Conservation (phyloP, 1,284 basidiomycete genomes). For the Thelephora terrestris region DNA sequence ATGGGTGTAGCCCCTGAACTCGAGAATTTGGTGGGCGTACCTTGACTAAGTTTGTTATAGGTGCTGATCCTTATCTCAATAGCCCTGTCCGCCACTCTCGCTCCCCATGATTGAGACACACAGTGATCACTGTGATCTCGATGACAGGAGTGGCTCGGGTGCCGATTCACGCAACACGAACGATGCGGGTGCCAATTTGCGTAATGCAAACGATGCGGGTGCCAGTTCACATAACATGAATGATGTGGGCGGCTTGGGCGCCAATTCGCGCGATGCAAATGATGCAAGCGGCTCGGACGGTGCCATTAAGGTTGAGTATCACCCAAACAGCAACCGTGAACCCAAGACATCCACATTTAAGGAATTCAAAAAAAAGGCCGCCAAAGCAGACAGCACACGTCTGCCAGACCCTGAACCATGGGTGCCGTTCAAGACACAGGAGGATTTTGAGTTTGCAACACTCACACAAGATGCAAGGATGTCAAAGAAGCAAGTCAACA, state of each 20-base stretch:
- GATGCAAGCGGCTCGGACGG: constrained; percentile 5
- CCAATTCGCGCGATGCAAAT: not conserved
- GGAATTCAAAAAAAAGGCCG: not conserved
- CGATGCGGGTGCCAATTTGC: too few relatives aligned
- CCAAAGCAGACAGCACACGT: not conserved
- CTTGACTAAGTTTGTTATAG: too few relatives aligned
- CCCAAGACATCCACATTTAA: not conserved
- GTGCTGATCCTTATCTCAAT: too few relatives aligned
- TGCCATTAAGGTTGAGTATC: too few relatives aligned
- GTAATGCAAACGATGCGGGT: not conserved
- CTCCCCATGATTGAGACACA: too few relatives aligned
- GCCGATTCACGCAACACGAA: too few relatives aligned
- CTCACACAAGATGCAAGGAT: constrained; percentile 13
- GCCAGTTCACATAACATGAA: not conserved
- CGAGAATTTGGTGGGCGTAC: too few relatives aligned
- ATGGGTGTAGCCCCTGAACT: too few relatives aligned
- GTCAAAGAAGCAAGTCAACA: constrained; percentile 10
- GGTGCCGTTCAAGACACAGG: constrained; percentile 12
- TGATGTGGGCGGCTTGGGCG: not conserved
- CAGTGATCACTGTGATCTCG: too few relatives aligned
- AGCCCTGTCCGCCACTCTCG: too few relatives aligned
- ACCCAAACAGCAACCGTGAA: not conserved
- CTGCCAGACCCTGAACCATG: constrained; percentile 1
- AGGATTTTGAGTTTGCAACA: constrained; percentile 20
- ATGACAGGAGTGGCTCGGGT: too few relatives aligned